These are phyloP conservation scores for Vitis hybrid DNA, from an alignment of 177 flowering plant genomes.

Conservation along the genomic window DNA sequence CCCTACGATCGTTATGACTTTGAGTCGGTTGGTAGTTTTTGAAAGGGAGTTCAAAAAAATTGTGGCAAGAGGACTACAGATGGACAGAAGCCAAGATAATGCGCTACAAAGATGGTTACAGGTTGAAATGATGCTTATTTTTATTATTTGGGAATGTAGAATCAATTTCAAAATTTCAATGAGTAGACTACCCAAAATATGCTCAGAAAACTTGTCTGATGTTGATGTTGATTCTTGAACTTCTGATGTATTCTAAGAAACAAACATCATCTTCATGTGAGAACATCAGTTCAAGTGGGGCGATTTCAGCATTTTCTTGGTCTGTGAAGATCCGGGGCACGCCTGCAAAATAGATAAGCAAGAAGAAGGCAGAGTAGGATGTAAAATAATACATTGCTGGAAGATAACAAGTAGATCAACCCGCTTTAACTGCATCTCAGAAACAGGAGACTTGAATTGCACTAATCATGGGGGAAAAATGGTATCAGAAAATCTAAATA, in stretches of 20 bases:
- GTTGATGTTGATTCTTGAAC: slow-evolving; percentile 92
- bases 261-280: slow-evolving; percentile 44
- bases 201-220: slow-evolving; percentile 86
- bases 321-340: slow-evolving; percentile 93
- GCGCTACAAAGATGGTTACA: neutral
- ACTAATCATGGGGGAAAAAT: too few species aligned
- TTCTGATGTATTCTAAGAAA: slow-evolving; percentile 69
- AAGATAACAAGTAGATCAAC: too few species aligned
- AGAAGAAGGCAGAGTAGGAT: neutral
- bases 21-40: neutral
- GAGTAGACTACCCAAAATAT: neutral
- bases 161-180: neutral
- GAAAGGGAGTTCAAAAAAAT: neutral
- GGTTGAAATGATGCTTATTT: too few species aligned
- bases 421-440: too few species aligned
- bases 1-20: neutral
- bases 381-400: neutral
- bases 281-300: slow-evolving; percentile 44
- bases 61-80: neutral
- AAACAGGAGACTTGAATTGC: too few species aligned
- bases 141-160: neutral
- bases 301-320: slow-evolving; percentile 62
- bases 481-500: too few species aligned
- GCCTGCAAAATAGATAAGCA: slow-evolving; percentile 43
- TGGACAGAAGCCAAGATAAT: neutral